Evolutionary conservation across 345 rosid genomes (phyloP).

Genomic region (Crucihimalaya himalaica): DNA sequence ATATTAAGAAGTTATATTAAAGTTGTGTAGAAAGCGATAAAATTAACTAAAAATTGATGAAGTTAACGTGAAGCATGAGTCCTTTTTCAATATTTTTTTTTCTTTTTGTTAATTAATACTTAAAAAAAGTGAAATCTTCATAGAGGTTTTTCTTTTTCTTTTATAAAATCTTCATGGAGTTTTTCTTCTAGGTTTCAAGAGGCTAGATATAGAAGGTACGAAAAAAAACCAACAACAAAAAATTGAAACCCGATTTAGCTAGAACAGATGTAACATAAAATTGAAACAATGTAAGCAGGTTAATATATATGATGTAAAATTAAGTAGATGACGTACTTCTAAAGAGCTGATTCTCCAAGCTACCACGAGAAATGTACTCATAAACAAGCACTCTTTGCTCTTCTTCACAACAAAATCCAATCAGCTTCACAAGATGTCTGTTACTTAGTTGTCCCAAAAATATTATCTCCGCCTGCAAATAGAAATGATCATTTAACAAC

Average conservation of each 20-base stretch:
- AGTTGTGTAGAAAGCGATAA: background rate
- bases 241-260: background rate
- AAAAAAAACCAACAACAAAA: background rate
- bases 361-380: conserved; percentile 74
- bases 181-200: background rate
- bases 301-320: background rate
- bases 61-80: background rate
- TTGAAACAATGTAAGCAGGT: background rate
- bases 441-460: conserved; percentile 81
- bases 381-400: conserved; percentile 73
- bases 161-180: background rate
- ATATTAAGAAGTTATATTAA: background rate
- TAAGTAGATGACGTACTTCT: conserved; percentile 45
- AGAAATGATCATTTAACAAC: background rate
- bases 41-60: background rate
- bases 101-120: background rate
- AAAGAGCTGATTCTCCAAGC: conserved; percentile 77
- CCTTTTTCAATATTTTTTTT: too few relatives aligned
- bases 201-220: background rate
- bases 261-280: background rate
- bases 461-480: conserved; percentile 70
- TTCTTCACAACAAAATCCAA: conserved; percentile 79
- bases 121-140: background rate
- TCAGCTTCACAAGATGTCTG: conserved; percentile 70
- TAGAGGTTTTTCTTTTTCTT: too few relatives aligned